phyloP scores from a whole-genome alignment of 495 filamentous ascomycete genomes.

The Neurospora sp. region DNA sequence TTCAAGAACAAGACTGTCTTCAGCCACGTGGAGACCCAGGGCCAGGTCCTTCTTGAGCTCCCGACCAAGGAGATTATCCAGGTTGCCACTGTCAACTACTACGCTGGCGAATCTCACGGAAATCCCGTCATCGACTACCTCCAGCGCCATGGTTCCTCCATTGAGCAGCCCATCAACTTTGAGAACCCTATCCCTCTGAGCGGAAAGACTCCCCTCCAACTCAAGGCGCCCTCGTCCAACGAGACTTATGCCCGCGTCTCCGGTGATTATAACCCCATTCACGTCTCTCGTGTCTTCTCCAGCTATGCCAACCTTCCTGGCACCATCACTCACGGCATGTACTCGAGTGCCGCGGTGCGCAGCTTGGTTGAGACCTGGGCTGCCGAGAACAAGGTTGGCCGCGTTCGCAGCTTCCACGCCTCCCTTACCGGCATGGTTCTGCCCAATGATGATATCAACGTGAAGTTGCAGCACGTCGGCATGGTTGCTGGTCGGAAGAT shows the following conservation, averaged over 20 bases:
- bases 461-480: constrained; percentile 89
- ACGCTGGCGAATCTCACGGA: constrained; percentile 78
- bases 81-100: constrained; percentile 89
- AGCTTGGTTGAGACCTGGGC: constrained; percentile 99
- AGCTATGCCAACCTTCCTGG: constrained; percentile 89
- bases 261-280: constrained; percentile 97
- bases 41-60: constrained; percentile 86
- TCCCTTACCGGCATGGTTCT: constrained; percentile 95
- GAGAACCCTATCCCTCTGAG: constrained; percentile 94
- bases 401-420: constrained; percentile 92
- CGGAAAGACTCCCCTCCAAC: constrained; percentile 75
- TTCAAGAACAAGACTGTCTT: constrained; percentile 95
- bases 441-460: constrained; percentile 87
- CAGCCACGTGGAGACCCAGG: constrained; percentile 83
- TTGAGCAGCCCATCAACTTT: constrained; percentile 95
- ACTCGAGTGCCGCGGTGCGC: constrained; percentile 93
- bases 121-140: constrained; percentile 98
- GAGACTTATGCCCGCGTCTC: constrained; percentile 97
- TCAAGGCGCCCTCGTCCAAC: constrained; percentile 91
- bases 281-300: constrained; percentile 93
- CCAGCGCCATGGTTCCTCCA: constrained; percentile 78
- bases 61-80: constrained; percentile 97
- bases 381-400: constrained; percentile 94
- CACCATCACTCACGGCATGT: constrained; percentile 99
- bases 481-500: constrained; percentile 99